Conservation (phyloP, 2,329 filamentous ascomycete species). For the Coniella lustricola region DNA sequence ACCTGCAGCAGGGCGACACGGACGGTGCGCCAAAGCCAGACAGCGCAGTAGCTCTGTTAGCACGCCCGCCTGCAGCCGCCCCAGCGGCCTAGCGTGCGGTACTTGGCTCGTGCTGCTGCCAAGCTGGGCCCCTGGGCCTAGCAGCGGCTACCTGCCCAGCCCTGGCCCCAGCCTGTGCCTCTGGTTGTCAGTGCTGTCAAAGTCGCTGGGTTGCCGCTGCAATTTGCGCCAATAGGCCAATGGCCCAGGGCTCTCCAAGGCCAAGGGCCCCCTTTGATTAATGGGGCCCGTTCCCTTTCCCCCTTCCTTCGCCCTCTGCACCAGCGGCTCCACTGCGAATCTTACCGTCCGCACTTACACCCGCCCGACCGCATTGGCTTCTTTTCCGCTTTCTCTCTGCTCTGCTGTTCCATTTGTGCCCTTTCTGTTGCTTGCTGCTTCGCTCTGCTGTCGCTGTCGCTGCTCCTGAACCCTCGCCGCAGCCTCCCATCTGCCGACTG, state of each 20-base stretch:
- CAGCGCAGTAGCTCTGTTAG: not conserved
- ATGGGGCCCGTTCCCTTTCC: conserved; percentile 9
- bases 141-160: not conserved
- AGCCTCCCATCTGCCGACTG: too few species aligned
- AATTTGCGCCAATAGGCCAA: conserved; percentile 8
- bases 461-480: not conserved
- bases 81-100: not conserved
- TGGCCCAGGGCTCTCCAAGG: not conserved
- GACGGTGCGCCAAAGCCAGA: not conserved
- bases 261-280: conserved; percentile 15
- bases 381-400: not conserved
- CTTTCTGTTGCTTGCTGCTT: too few species aligned
- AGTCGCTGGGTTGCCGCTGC: not conserved
- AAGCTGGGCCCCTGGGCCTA: conserved; percentile 9
- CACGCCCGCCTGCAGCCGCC: not conserved
- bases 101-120: not conserved
- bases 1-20: conserved; percentile 8
- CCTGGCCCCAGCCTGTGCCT: not conserved
- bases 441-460: too few species aligned
- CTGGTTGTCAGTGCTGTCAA: too few species aligned
- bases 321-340: conserved; percentile 8
- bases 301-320: conserved; percentile 8
- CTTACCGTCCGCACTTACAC: conserved; percentile 3
- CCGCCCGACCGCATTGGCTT: not conserved
- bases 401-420: not conserved